These are phyloP conservation scores for Solanum tacnaense DNA, from an alignment of 257 asterid genomes.

Conservation along the genomic window DNA sequence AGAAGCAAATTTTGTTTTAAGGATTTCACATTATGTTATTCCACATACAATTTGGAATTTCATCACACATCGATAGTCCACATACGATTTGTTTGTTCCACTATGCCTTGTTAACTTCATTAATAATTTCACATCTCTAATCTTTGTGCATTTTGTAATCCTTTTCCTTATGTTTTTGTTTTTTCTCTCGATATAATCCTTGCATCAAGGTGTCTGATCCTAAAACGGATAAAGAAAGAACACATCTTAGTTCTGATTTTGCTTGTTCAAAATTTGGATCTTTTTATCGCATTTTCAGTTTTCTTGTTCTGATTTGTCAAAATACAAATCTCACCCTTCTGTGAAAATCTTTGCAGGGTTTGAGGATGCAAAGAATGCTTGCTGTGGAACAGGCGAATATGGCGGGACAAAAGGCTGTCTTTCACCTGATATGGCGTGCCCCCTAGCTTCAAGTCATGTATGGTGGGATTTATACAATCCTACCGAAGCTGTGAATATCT, in stretches of 20 bases:
- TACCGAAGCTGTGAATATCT: conserved; percentile 36
- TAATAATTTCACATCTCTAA: neutral
- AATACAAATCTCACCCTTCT: neutral
- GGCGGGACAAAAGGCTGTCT: conserved; percentile 34
- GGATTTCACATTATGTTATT: neutral
- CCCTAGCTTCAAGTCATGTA: conserved; percentile 22
- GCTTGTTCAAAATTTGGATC: neutral
- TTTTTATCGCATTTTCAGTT: neutral
- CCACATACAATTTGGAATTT: neutral
- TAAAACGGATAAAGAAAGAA: neutral
- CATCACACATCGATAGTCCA: neutral
- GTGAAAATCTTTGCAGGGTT: conserved; percentile 26
- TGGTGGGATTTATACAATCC: conserved; percentile 72
- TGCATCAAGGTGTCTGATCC: neutral
- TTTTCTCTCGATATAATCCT: neutral
- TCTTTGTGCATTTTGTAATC: neutral
- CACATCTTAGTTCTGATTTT: neutral
- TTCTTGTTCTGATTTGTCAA: neutral
- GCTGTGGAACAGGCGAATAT: conserved; percentile 40
- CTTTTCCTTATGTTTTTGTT: neutral
- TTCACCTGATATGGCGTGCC: conserved; percentile 41
- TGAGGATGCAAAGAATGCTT: conserved; percentile 39
- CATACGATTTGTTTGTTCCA: neutral
- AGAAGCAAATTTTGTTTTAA: neutral
- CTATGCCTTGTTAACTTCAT: neutral